Conservation (phyloP, 208 protist genomes). For the Tritrichomonas foetus region DNA sequence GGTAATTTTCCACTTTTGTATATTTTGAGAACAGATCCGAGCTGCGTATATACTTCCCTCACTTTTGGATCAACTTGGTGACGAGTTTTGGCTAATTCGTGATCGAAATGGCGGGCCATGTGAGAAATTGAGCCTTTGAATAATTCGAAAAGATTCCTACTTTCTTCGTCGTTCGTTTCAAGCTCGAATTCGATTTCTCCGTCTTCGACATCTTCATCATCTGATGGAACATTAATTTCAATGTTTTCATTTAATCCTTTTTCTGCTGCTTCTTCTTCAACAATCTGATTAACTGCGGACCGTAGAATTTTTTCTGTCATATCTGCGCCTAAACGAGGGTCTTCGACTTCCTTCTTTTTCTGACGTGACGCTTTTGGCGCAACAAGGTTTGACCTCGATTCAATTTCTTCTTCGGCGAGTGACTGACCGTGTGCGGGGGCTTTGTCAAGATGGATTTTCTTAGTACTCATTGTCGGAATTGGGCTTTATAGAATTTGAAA, state of each 20-base stretch:
- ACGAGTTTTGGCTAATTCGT: not conserved
- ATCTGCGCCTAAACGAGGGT: not conserved
- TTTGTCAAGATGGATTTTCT: not conserved
- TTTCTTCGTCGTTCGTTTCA: conserved; percentile 11
- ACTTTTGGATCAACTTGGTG: not conserved
- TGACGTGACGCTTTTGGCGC: not conserved
- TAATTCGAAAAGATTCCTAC: not conserved
- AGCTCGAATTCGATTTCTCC: not conserved
- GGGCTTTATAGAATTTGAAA: too few species aligned
- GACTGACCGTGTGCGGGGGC: not conserved
- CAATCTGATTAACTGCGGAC: not conserved
- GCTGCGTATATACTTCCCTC: not conserved
- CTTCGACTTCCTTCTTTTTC: conserved; percentile 1
- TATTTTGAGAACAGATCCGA: not conserved
- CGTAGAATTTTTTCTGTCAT: conserved; percentile 36
- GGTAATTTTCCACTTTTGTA: conserved; percentile 40
- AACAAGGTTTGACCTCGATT: not conserved
- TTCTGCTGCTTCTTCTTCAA: not conserved
- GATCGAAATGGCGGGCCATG: not conserved
- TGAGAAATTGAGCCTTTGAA: not conserved
- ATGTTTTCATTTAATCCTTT: not conserved
- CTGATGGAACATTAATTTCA: too few species aligned
- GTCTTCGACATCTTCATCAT: not conserved
- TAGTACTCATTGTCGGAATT: conserved; percentile 24
- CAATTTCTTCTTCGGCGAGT: not conserved